Conservation (phyloP, 129 eudicot species). For the Sambucus nigra region DNA sequence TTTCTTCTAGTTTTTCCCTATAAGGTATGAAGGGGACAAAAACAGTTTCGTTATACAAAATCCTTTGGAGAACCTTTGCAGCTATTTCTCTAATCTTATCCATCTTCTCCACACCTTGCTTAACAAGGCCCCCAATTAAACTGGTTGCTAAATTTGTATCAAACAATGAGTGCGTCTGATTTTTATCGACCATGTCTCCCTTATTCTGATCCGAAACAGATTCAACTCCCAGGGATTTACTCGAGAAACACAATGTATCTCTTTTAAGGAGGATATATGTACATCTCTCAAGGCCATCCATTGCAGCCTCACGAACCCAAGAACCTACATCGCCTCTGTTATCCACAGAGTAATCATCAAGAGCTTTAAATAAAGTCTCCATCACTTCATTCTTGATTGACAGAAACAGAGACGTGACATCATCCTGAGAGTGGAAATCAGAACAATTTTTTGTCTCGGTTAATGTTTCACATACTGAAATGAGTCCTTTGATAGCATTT, state of each 20-base stretch:
- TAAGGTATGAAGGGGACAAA: constrained; percentile 67
- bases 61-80: constrained; percentile 75
- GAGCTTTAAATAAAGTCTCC: constrained; percentile 61
- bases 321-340: constrained; percentile 99
- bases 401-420: constrained; percentile 29
- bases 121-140: constrained; percentile 64
- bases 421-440: constrained; percentile 26
- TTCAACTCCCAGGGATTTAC: constrained; percentile 13
- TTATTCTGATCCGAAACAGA: constrained; percentile 6
- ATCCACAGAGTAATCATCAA: constrained; percentile 96
- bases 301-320: constrained; percentile 98
- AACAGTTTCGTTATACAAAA: constrained; percentile 42
- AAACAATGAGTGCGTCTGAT: constrained; percentile 31
- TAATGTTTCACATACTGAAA: constrained; percentile 70
- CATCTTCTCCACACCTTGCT: constrained; percentile 97
- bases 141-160: constrained; percentile 55
- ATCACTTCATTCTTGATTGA: constrained; percentile 68
- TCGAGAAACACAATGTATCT: constrained; percentile 16
- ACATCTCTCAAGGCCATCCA: constrained; percentile 82
- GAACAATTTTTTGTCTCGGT: constrained; percentile 30
- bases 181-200: constrained; percentile 6
- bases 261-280: constrained; percentile 58
- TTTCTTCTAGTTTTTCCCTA: constrained; percentile 44
- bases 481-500: constrained; percentile 84
- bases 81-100: constrained; percentile 84